Percentiles rank a stretch among this genome's conserved stretches.
Evolutionary conservation across 2,329 filamentous ascomycete species (phyloP).

Genomic region (Coleophoma eucalyptorum): DNA sequence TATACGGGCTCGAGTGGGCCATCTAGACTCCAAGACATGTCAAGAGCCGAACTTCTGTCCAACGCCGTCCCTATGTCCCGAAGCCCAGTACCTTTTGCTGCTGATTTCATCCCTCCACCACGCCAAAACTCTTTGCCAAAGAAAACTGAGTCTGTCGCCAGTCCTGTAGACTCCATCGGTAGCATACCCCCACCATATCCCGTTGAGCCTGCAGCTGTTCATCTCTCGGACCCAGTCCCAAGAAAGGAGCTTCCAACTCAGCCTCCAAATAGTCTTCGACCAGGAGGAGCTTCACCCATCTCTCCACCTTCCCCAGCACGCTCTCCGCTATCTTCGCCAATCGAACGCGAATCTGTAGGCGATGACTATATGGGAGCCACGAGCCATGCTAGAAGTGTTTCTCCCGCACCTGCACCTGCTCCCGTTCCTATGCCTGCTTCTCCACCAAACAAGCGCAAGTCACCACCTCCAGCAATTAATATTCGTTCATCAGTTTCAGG

Average conservation of each 20-base stretch:
- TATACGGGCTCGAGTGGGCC: conserved; percentile 37
- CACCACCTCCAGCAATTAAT: conserved; percentile 21
- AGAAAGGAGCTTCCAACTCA: conserved; percentile 6
- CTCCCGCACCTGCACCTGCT: background rate
- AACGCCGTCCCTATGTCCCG: conserved; percentile 21
- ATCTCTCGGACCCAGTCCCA: conserved; percentile 10
- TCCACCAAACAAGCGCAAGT: conserved; percentile 8
- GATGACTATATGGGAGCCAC: conserved; percentile 26
- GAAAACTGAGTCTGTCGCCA: conserved; percentile 29
- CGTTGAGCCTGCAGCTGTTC: conserved; percentile 15
- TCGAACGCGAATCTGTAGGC: conserved; percentile 12
- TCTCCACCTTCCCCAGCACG: conserved; percentile 8
- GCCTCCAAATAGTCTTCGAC: conserved; percentile 13
- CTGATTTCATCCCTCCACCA: conserved; percentile 24
- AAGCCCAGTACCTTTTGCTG: conserved; percentile 12
- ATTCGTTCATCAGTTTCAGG: conserved; percentile 26
- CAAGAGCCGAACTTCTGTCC: conserved; percentile 17
- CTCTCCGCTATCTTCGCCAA: conserved; percentile 9
- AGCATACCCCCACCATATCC: conserved; percentile 29
- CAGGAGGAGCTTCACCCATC: conserved; percentile 1
- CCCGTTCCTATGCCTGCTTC: background rate
- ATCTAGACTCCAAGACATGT: conserved; percentile 18
- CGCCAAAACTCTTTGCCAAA: conserved; percentile 43
- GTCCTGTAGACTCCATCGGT: conserved; percentile 29
- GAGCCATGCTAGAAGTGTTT: conserved; percentile 11